Base-by-base conservation (phyloP, 441 rosid genomes). In the Hypseocharis bilobata region DNA sequence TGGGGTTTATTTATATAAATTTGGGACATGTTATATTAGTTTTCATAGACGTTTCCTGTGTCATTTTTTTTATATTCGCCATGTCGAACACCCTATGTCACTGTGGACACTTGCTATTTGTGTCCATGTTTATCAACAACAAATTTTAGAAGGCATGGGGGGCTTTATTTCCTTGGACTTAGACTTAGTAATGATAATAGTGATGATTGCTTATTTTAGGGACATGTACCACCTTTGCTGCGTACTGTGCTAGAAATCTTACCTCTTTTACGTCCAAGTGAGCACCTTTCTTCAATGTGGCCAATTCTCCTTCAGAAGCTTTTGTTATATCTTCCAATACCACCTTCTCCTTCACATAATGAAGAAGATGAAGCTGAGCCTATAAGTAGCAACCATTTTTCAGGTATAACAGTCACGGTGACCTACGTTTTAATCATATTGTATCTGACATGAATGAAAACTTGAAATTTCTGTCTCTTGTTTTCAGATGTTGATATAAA, bases 201-300 rank as follows among this genome's bases (percentile, higher is more conserved):
- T n/a, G n/a, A n/a, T n/a, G n/a, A n/a, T n/a, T n/a, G n/a, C n/a
- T n/a, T n/a, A n/a, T n/a, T n/a, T n/a, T 64, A 93, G 99, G 97
- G 93, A 65, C 86, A 85, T 72, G 82, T 89, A 60, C 84, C 89
- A 29, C 98, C 92, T 70, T 78, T 89, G 66, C 84, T 91, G 62
- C 92, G 97, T 45, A 77, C 88, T 63, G 84, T 85, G 72, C 79
- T 94, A 73, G 99, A 91, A 68, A 77, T 88, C 70, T 73, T 89
- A 70, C 99, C 98, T 29, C 76, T 84, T 54, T 71, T 94, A 77
- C 78, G 71, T 60, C 99, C 99, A 60, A 74, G 87, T 16, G 87
- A 88, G 66, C 82, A 82, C 44, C 86, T 94, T 79, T 80, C 92
- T 55, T 84, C 97, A 63, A 83, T 84, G 92, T 91, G 99, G 99